phyloP scores from a whole-genome alignment of 1,284 basidiomycete species.

The Inonotus obliquus region DNA sequence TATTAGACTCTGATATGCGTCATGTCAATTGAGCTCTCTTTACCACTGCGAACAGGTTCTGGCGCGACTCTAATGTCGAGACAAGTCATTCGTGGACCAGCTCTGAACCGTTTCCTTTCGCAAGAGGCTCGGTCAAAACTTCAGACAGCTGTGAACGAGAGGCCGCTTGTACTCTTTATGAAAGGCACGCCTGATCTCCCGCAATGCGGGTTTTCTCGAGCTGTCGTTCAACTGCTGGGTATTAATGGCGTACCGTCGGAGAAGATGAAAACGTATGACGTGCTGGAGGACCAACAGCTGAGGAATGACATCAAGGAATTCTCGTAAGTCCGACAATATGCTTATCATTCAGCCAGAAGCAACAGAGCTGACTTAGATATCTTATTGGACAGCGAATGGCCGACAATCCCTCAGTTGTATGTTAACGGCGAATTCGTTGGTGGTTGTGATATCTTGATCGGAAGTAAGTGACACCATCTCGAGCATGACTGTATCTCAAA shows the following conservation, averaged over 20 bases:
- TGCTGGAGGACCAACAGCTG: constrained; percentile 83
- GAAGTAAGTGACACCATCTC: constrained; percentile 60
- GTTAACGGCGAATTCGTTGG: constrained; percentile 94
- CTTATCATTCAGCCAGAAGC: not conserved
- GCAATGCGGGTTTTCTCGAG: constrained; percentile 88
- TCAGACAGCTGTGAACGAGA: constrained; percentile 41
- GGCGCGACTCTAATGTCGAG: not conserved
- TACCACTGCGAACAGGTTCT: constrained; percentile 9
- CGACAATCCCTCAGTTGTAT: constrained; percentile 95
- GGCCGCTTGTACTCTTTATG: constrained; percentile 63
- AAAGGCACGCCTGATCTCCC: constrained; percentile 68
- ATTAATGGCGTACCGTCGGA: constrained; percentile 79
- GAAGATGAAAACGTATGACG: constrained; percentile 87
- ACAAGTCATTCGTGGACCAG: constrained; percentile 2
- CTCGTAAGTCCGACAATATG: constrained; percentile 58
- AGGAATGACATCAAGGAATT: constrained; percentile 91
- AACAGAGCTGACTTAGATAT: no score
- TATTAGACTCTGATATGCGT: not conserved
- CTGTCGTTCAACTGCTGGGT: constrained; percentile 87
- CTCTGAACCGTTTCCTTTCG: constrained; percentile 19
- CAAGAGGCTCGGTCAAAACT: constrained; percentile 21
- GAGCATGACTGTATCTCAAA: not conserved
- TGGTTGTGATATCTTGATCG: constrained; percentile 92
- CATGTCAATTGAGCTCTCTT: constrained; percentile 9
- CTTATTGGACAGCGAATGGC: constrained; percentile 74